These are phyloP conservation scores for Pythium dissimile DNA, from an alignment of 352 stramenopile genomes.

Conservation along the genomic window DNA sequence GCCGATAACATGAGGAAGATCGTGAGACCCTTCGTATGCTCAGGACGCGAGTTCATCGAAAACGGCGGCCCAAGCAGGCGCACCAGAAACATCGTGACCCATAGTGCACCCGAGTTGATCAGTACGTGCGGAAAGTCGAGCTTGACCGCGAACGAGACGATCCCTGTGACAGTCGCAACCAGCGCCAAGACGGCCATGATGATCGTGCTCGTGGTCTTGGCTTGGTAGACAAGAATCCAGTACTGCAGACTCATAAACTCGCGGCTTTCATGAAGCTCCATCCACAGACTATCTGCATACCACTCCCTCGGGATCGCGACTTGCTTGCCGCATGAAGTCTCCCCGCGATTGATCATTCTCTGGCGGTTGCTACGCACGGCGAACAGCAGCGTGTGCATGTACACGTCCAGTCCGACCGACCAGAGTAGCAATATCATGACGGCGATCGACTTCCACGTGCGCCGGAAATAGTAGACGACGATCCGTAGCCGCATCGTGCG, in stretches of 20 bases:
- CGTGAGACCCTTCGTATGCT: slow-evolving; percentile 45
- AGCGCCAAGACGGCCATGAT: slow-evolving; percentile 64
- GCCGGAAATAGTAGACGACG: slow-evolving; percentile 70
- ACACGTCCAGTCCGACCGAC: slow-evolving; percentile 59
- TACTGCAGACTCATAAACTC: slow-evolving; percentile 47
- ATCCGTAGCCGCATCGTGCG: slow-evolving; percentile 61
- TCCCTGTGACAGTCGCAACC: slow-evolving; percentile 50
- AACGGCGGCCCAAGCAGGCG: slow-evolving; percentile 44
- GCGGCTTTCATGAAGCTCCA: slow-evolving; percentile 18
- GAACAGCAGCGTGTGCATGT: slow-evolving; percentile 54
- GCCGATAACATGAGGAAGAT: slow-evolving; percentile 60
- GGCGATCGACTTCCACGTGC: slow-evolving; percentile 69
- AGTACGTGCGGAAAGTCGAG: slow-evolving; percentile 77
- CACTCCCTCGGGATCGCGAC: slow-evolving; percentile 36
- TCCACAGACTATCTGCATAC: slow-evolving; percentile 44
- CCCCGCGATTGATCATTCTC: slow-evolving; percentile 30
- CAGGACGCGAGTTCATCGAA: slow-evolving; percentile 41
- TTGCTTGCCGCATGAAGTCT: slow-evolving; percentile 42
- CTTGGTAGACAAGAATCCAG: slow-evolving; percentile 67
- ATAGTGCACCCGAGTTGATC: slow-evolving; percentile 46
- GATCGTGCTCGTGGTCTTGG: slow-evolving; percentile 55
- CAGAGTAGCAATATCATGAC: slow-evolving; percentile 66
- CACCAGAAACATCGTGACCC: slow-evolving; percentile 50
- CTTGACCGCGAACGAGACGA: slow-evolving; percentile 72
- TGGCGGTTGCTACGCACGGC: slow-evolving; percentile 35